Conservation (phyloP, 495 filamentous ascomycete genomes). For the Podospora sp. region DNA sequence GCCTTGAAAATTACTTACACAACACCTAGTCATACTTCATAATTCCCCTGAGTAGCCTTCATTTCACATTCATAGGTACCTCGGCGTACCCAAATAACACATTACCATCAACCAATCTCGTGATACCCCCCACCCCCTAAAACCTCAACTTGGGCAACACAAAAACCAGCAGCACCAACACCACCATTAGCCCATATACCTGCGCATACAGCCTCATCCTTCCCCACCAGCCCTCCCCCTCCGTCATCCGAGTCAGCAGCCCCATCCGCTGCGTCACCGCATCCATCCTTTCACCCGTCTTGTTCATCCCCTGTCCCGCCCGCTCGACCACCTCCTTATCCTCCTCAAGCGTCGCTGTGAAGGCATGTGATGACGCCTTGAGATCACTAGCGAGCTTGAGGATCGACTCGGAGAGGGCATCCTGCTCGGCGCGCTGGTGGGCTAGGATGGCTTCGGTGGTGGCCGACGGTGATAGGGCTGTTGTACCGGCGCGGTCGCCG, state of each 20-base stretch:
- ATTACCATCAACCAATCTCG: not conserved
- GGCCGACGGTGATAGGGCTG: slow-evolving; percentile 19
- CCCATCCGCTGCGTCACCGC: slow-evolving; percentile 75
- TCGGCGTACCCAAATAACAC: not conserved
- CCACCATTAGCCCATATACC: slow-evolving; percentile 77
- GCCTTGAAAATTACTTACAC: not conserved
- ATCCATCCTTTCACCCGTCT: slow-evolving; percentile 72
- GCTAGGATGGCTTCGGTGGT: slow-evolving; percentile 68
- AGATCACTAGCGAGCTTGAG: slow-evolving; percentile 75
- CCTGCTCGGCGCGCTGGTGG: slow-evolving; percentile 76
- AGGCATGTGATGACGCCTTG: slow-evolving; percentile 70
- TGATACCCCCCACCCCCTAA: slow-evolving; percentile 36
- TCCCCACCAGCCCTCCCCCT: slow-evolving; percentile 87
- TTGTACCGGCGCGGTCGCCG: slow-evolving; percentile 28
- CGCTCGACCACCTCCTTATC: slow-evolving; percentile 71
- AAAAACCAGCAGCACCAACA: slow-evolving; percentile 74
- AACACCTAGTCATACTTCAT: not conserved
- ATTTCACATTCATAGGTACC: not conserved
- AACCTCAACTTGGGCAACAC: slow-evolving; percentile 85
- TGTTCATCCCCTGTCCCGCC: slow-evolving; percentile 73
- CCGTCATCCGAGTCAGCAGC: slow-evolving; percentile 69
- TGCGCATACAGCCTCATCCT: slow-evolving; percentile 80
- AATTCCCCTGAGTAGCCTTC: not conserved
- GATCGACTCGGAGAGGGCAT: slow-evolving; percentile 79
- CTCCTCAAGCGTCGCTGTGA: slow-evolving; percentile 68